phyloP scores from a whole-genome alignment of 495 filamentous ascomycete genomes.

The Tuber brumale region DNA sequence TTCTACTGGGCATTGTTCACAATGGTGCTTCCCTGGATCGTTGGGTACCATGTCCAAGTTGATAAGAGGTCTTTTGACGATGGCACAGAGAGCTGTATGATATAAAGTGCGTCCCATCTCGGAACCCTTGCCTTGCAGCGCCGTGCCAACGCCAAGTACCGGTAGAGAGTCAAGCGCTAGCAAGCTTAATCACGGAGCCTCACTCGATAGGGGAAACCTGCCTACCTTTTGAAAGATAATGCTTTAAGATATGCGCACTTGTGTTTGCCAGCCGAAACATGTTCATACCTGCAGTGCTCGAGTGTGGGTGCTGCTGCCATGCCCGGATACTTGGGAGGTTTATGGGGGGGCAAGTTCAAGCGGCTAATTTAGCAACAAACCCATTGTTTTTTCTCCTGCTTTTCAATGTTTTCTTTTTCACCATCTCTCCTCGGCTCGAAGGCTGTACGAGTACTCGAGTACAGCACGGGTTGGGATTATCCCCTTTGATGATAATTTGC shows the following conservation, averaged over 20 bases:
- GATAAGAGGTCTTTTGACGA: conserved; percentile 44
- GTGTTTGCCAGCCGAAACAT: background rate
- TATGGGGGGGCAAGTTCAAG: background rate
- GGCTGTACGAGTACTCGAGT: background rate
- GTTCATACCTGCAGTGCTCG: background rate
- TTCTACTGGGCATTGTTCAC: conserved; percentile 46
- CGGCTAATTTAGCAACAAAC: background rate
- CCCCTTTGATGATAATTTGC: background rate
- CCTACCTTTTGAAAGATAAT: background rate
- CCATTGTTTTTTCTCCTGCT: background rate
- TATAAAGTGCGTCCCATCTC: conserved; percentile 32
- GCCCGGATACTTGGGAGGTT: background rate
- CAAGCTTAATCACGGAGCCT: background rate
- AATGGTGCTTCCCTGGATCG: conserved; percentile 34
- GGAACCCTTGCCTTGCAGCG: background rate
- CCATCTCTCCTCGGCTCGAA: background rate
- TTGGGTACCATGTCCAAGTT: conserved; percentile 42
- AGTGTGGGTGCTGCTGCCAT: background rate
- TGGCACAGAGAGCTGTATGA: conserved; percentile 46
- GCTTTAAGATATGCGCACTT: background rate
- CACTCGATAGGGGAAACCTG: background rate
- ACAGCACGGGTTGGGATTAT: background rate
- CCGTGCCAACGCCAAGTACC: background rate
- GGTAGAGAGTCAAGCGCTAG: background rate
- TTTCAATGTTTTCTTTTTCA: background rate